Conservation (phyloP, 1,284 basidiomycete species). For the Spongiforma sp. region DNA sequence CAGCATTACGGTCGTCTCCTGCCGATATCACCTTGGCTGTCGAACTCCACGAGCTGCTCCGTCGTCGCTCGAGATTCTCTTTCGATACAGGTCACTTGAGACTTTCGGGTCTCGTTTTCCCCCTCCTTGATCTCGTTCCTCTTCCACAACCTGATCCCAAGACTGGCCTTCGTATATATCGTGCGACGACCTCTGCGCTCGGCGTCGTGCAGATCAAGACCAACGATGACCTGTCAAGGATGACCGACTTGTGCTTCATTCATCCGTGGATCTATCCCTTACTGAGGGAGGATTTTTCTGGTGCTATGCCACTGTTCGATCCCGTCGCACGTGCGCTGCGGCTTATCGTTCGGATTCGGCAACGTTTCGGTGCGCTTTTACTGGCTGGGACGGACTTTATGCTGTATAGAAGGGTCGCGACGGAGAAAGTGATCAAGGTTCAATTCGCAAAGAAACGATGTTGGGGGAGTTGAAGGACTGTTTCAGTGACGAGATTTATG, state of each 20-base stretch:
- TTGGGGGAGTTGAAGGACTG: background rate
- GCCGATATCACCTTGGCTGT: no score
- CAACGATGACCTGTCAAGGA: background rate
- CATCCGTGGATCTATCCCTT: background rate
- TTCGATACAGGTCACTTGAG: no score
- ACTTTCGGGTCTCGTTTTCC: no score
- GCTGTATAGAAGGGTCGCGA: background rate
- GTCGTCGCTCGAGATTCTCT: no score
- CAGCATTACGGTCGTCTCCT: no score
- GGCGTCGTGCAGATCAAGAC: background rate
- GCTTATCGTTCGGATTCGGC: background rate
- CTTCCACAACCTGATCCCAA: background rate
- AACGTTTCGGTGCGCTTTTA: background rate
- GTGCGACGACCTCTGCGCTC: background rate
- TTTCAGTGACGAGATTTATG: no score
- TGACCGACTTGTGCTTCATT: background rate
- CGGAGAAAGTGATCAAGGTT: background rate
- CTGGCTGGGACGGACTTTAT: background rate
- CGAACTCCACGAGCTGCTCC: no score
- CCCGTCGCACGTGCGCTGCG: background rate
- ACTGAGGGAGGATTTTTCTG: background rate
- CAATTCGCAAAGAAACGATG: background rate
- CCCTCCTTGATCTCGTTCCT: no score
- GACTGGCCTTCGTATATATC: background rate
- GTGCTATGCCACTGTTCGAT: background rate